phyloP scores from a whole-genome alignment of 2,329 filamentous ascomycete species.

The Bipolaris bicolor region DNA sequence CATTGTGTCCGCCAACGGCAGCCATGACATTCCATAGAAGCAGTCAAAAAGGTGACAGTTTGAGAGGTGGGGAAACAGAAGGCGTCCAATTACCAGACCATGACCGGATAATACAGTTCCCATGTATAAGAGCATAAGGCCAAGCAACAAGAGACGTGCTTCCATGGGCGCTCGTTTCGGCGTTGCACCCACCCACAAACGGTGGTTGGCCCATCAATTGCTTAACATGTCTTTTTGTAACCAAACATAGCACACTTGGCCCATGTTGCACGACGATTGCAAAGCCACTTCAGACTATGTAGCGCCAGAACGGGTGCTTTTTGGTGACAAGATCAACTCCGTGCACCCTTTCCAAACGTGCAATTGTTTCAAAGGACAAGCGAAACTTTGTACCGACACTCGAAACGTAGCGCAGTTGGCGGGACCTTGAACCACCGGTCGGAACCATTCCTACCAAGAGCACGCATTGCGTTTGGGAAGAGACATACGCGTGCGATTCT shows the following conservation, averaged over 20 bases:
- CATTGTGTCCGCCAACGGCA: constrained; percentile 6
- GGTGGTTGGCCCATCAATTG: constrained; percentile 6
- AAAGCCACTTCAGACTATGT: constrained; percentile 2
- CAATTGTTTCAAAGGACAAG: constrained; percentile 12
- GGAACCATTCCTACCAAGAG: neutral
- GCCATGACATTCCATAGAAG: constrained; percentile 10
- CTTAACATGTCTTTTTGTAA: constrained; percentile 1
- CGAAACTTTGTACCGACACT: constrained; percentile 14
- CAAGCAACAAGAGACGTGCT: constrained; percentile 6
- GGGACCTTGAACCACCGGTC: constrained; percentile 9
- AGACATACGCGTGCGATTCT: neutral
- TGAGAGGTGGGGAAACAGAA: constrained; percentile 2
- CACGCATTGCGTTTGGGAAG: neutral
- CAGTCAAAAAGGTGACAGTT: neutral
- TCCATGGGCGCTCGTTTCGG: constrained; percentile 12
- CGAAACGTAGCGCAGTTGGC: constrained; percentile 14
- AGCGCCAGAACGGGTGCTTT: constrained; percentile 4
- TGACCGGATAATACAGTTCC: constrained; percentile 2
- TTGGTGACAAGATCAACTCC: constrained; percentile 2
- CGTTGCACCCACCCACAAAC: neutral
- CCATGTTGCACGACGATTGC: constrained; percentile 2
- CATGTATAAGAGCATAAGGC: constrained; percentile 6
- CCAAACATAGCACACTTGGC: constrained; percentile 10
- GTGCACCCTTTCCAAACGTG: constrained; percentile 13
- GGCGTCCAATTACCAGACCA: constrained; percentile 1